Evolutionary conservation across 768 basidiomycete genomes (phyloP).

Genomic region (Boletus rubropictus): DNA sequence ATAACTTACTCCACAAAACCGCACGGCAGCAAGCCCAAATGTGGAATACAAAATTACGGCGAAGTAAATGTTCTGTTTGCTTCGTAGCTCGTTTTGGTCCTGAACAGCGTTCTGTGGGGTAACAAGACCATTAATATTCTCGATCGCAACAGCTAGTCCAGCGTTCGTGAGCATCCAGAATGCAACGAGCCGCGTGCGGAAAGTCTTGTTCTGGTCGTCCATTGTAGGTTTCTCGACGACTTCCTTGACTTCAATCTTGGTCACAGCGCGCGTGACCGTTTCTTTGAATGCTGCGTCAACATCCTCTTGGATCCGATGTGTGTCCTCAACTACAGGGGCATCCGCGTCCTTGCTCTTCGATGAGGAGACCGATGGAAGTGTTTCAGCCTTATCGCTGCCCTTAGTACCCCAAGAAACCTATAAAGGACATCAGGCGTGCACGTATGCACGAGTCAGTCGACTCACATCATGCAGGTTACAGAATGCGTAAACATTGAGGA

Average conservation of each 20-base stretch:
- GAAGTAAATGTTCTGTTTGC: constrained; percentile 64
- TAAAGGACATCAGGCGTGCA: neutral
- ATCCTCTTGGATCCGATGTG: constrained; percentile 77
- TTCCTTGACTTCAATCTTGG: constrained; percentile 64
- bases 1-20: constrained; percentile 67
- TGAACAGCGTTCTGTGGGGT: constrained; percentile 32
- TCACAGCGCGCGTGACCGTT: constrained; percentile 82
- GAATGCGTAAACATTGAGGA: constrained; percentile 95
- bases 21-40: constrained; percentile 62
- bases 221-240: constrained; percentile 70
- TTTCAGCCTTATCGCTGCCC: constrained; percentile 91
- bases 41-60: constrained; percentile 75
- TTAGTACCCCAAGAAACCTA: constrained; percentile 93
- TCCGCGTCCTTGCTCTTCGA: constrained; percentile 73
- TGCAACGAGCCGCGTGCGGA: constrained; percentile 83
- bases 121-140: constrained; percentile 64
- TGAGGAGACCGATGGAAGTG: constrained; percentile 82
- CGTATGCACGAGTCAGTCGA: constrained; percentile 1
- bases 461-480: constrained; percentile 89
- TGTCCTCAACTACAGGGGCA: constrained; percentile 79
- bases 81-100: constrained; percentile 39
- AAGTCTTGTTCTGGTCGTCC: constrained; percentile 89
- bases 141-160: constrained; percentile 63
- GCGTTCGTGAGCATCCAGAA: constrained; percentile 79
- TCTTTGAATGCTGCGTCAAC: constrained; percentile 89